Evolutionary conservation across 495 filamentous ascomycete species (phyloP), one percentile per base, ranked within the genome.

Genomic region (Tuber borchii): DNA sequence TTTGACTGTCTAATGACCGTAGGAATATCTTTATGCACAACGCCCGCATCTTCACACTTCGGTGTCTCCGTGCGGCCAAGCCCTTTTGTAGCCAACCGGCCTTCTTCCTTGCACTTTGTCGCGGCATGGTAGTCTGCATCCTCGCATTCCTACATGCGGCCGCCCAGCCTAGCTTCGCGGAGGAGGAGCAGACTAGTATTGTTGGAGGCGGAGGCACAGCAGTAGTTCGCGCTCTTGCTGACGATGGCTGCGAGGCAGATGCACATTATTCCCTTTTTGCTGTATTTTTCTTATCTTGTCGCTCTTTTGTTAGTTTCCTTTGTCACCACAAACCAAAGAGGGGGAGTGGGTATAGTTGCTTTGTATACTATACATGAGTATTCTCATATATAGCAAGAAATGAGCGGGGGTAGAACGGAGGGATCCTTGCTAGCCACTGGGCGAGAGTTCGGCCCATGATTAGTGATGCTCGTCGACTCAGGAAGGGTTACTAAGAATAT

Each of bases 171-270:
- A 6, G 90, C 91, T 74, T 95, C 92, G 83, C 92, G 94, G 2
- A 95, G 89, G 26, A 97, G 84, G 1, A 91, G 81, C 7, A 91
- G 84, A 2, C 86, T 89, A 10, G 85, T 85, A 48, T 85, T 85
- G 51, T 85, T 84, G 14, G 87, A 87, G 17, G 77, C 80, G 51
- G 77, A 74, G 1, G 87, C 75, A 73, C 83, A 87, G 82, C 92
- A 95, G 85, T 95, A 97, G 76, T 89, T 88, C 34, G 93, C 93
- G 8, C 91, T 93, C 83, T 94, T 92, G 83, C 85, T 88, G 77
- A 87, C 69, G 89, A 92, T 92, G 81, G 97, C 94, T 17, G 94
- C 93, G 2, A 97, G 86, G 82, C 97, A 96, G 68, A 97, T 90
- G n/a, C 93, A 94, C 82, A n/a, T 95, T 94, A 77, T 91, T 40